These are phyloP conservation scores for Niebla homalea DNA, from an alignment of 495 filamentous ascomycete genomes.

Conservation along the genomic window DNA sequence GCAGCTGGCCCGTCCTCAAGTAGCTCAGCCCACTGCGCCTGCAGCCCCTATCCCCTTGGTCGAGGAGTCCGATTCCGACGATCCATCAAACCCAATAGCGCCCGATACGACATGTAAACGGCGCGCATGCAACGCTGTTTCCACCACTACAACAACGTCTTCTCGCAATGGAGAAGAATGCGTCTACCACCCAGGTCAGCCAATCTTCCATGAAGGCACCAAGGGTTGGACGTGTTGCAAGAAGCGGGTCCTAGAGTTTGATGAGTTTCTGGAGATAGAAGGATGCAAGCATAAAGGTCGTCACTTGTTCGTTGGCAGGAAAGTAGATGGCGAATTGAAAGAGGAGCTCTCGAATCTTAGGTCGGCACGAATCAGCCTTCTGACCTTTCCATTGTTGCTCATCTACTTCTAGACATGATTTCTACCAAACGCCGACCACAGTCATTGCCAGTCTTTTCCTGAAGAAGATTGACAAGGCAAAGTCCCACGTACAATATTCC, in stretches of 20 bases:
- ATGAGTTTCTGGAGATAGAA: conserved; percentile 90
- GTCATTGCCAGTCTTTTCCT: conserved; percentile 89
- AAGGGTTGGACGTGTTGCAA: conserved; percentile 98
- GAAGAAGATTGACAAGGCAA: conserved; percentile 86
- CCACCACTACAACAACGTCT: conserved; percentile 35
- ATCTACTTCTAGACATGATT: conserved; percentile 56
- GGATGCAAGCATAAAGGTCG: conserved; percentile 71
- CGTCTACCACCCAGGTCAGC: conserved; percentile 30
- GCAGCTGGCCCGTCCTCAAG: conserved; percentile 29
- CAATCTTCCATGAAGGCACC: conserved; percentile 90
- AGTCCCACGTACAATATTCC: conserved; percentile 55
- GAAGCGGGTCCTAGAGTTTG: conserved; percentile 86
- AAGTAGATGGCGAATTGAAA: conserved; percentile 45
- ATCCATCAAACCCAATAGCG: conserved; percentile 54
- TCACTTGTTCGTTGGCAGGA: conserved; percentile 79
- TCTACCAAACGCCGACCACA: conserved; percentile 78
- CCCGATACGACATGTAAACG: conserved; percentile 65
- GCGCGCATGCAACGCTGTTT: conserved; percentile 53
- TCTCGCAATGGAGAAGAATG: conserved; percentile 49
- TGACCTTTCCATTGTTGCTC: background rate
- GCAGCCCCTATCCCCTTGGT: conserved; percentile 48
- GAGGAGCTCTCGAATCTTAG: conserved; percentile 53
- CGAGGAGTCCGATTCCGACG: conserved; percentile 80
- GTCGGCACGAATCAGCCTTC: conserved; percentile 29
- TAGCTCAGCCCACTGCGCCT: conserved; percentile 38